Evolutionary conservation across 1,139 yeast species (phyloP), one percentile per base, ranked within the genome.

Genomic region (Schwanniomyces etchellsii): DNA sequence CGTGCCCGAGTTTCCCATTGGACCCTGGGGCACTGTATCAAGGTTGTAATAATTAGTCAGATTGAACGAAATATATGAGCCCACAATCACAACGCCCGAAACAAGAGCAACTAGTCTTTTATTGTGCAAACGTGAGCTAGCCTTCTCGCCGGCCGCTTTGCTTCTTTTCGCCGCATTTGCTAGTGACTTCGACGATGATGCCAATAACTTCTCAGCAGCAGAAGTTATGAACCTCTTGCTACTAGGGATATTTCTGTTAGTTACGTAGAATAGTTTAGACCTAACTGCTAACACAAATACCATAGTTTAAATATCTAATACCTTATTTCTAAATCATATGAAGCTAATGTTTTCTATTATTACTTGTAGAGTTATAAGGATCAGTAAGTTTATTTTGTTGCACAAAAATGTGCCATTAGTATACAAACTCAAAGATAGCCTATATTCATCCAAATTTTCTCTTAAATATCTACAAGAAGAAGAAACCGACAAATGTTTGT

Each of bases 21-120:
- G 39, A 5, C 46, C 38, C 7, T 60, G 45, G 4, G 70, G 68
- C 14, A 61, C 48, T 3, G 70, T 59, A 37, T 67, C 74, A 42
- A 65, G 55, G 32, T 61, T 62, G 38, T 62, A 67, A 42, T 64
- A 63, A 39, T 62, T 60, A 15, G 67, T 51, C 41, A 58, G 70
- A 37, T 57, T 62, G 40, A 67, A 60, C 3, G 67, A 48, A 21
- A 67, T 55, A 37, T 63, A 67, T 5, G 70, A 60, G 4, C 73
- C 72, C 16, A 67, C 65, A n/a, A 66, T 60, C 26, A 67, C 56
- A 30, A 66, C 45, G 14, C 72, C 72, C n/a, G 70, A 60, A 1
- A 65, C 59, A 5, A 65, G 45, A 3, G 73, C 73, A 26, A 65
- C 68, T 33, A 55, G 57, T 21, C 60, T 53, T 35, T 50, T 58